Evolutionary conservation across 305 asterid species (phyloP), one percentile per base, ranked within the genome.

Genomic region (Vinca major): DNA sequence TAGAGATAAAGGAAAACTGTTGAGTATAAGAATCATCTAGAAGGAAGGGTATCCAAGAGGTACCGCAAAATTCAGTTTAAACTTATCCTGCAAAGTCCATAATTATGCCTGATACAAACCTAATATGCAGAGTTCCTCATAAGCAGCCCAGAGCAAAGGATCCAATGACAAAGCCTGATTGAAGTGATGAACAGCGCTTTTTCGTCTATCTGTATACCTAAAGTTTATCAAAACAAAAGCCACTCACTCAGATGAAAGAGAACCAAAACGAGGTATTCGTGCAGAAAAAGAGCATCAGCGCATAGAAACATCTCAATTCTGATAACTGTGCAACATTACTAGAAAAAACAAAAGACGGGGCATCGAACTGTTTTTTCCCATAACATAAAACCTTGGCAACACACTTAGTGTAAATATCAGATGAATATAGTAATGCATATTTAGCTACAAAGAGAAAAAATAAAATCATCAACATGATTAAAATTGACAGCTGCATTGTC

Each of bases 61-160:
- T 13, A 63, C 14, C 10, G 26, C 1, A 56, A 47, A 47, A 33
- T 1, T 60, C 14, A 10, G 45, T 16, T 47, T 61, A 39, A 60
- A 44, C 21, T 39, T 61, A 16, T 14, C 65, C 12, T 16, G 26
- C 21, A 37, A 44, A 43, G 14, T 20, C n/a, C 17, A 43, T 63
- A 10, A 41, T 44, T 26, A 66, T 70, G 36, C 48, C 14, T 45
- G 65, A 63, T 55, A 58, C 81, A 65, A 73, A 90, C 98, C 99
- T 89, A 93, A 89, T 73, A 85, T 72, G 79, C 97, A 93, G 55
- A 93, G 87, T 79, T 93, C 99, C 79, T 93, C 99, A 78, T 90
- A 90, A 70, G 99, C 99, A 84, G 88, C 83, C 99, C 97, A 93
- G 68, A 93, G 79, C 56, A 93, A 79, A 62, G 99, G 99, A 87